phyloP scores from a whole-genome alignment of 139 green algal species.

The Tetradesmus lagerheimii region DNA sequence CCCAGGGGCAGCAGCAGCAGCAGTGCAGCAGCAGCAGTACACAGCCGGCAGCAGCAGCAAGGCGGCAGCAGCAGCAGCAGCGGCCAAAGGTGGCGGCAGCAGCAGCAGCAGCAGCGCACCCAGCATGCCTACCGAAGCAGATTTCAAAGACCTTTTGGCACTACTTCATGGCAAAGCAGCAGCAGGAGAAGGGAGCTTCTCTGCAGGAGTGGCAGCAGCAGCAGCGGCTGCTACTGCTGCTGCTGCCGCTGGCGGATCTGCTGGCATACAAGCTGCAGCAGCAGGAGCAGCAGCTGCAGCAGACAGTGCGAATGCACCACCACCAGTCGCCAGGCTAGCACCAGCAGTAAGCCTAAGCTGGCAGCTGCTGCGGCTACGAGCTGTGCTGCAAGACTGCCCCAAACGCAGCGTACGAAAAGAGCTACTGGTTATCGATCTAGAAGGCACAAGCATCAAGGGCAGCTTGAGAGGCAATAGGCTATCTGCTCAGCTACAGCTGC shows the following conservation, averaged over 20 bases:
- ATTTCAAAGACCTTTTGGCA: conserved; percentile 26
- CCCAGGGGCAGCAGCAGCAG: conserved; percentile 5
- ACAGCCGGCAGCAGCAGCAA: background rate
- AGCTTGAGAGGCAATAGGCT: background rate
- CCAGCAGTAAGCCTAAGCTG: background rate
- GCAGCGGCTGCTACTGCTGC: background rate
- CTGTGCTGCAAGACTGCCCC: conserved; percentile 24
- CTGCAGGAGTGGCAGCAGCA: background rate
- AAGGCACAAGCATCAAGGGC: conserved; percentile 6
- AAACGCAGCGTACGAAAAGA: background rate
- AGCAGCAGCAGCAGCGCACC: conserved; percentile 15
- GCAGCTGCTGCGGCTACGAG: conserved; percentile 28
- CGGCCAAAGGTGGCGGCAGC: background rate
- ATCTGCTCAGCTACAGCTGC: conserved; percentile 17
- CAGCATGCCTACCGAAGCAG: conserved; percentile 35
- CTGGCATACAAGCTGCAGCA: background rate
- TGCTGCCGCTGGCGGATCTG: background rate
- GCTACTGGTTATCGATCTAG: conserved; percentile 7
- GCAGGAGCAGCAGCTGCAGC: conserved; percentile 26
- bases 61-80: background rate
- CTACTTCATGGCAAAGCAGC: conserved; percentile 26
- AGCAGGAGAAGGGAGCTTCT: background rate
- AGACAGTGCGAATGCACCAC: background rate
- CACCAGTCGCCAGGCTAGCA: background rate
- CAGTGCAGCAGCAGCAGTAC: background rate